Evolutionary conservation across 1,139 yeast genomes (phyloP).

Genomic region (Yamadazyma sp.): DNA sequence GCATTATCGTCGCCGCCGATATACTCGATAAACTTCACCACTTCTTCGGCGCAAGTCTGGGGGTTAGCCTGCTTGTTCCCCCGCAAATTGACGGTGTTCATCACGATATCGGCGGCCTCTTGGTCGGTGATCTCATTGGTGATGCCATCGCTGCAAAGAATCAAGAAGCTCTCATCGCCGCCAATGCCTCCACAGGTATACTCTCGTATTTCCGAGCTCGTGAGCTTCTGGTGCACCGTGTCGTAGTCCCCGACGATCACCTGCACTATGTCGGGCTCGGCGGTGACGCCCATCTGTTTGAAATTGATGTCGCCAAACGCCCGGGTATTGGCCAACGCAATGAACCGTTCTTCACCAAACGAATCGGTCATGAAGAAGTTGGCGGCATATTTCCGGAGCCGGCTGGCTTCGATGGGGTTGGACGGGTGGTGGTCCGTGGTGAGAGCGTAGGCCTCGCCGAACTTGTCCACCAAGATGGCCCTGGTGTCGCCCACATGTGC

Average conservation of each 20-base stretch:
- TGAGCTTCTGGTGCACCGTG: conserved; percentile 32
- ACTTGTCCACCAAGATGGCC: conserved; percentile 74
- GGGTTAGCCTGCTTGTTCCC: conserved; percentile 80
- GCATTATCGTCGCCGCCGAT: conserved; percentile 95
- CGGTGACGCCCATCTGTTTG: conserved; percentile 80
- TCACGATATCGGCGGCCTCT: conserved; percentile 84
- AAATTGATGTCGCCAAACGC: conserved; percentile 87
- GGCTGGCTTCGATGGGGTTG: conserved; percentile 70
- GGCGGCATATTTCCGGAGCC: conserved; percentile 71
- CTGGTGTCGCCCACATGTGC: conserved; percentile 97
- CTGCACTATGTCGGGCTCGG: conserved; percentile 87
- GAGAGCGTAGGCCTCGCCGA: conserved; percentile 76
- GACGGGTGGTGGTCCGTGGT: conserved; percentile 88
- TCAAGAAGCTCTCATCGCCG: conserved; percentile 81
- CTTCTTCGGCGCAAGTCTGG: conserved; percentile 81
- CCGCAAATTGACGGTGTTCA: conserved; percentile 63
- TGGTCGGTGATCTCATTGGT: conserved; percentile 81
- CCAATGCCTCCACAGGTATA: conserved; percentile 54
- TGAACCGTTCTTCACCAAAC: conserved; percentile 87
- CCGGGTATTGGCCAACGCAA: conserved; percentile 86
- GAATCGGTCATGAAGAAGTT: conserved; percentile 83
- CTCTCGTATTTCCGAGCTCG: conserved; percentile 38
- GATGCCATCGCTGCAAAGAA: conserved; percentile 84
- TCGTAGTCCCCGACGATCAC: conserved; percentile 57
- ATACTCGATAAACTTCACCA: conserved; percentile 78